Percentiles rank a stretch among this genome's conserved stretches.
Conservation (phyloP, 257 asterid genomes). For the Ilex aquifolium region DNA sequence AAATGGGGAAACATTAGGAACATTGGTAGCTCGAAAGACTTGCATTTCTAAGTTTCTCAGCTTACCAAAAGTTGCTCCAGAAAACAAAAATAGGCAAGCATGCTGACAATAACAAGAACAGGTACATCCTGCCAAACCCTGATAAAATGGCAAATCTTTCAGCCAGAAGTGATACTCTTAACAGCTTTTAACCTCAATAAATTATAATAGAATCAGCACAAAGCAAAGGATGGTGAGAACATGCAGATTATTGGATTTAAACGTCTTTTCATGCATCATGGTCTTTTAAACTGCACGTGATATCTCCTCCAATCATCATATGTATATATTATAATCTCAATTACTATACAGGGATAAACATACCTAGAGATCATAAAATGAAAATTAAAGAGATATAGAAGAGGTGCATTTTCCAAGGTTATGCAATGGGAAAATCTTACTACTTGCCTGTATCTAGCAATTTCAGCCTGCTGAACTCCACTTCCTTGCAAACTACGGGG, state of each 20-base stretch:
- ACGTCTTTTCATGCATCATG: too few species aligned
- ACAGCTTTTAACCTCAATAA: too few species aligned
- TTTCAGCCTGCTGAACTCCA: slow-evolving; percentile 37
- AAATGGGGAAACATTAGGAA: slow-evolving; percentile 4
- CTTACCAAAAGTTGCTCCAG: slow-evolving; percentile 96
- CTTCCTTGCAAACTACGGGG: slow-evolving; percentile 19
- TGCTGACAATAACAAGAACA: slow-evolving; percentile 83
- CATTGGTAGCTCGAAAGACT: slow-evolving; percentile 5
- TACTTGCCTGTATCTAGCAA: slow-evolving; percentile 60
- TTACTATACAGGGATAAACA: too few species aligned
- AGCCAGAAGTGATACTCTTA: neutral
- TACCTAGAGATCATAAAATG: too few species aligned
- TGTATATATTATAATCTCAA: too few species aligned
- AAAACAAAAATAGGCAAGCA: slow-evolving; percentile 94
- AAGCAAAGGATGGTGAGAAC: too few species aligned
- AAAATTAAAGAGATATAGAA: too few species aligned
- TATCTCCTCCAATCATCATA: too few species aligned
- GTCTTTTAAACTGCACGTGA: too few species aligned
- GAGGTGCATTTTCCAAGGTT: neutral
- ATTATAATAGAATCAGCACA: too few species aligned
- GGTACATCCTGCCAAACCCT: slow-evolving; percentile 98
- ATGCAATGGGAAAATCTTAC: neutral
- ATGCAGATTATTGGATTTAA: too few species aligned
- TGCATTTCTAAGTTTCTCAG: neutral
- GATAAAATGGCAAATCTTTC: slow-evolving; percentile 12